Conservation (phyloP, 345 rosid genomes). For the Nephelium lappaceum region DNA sequence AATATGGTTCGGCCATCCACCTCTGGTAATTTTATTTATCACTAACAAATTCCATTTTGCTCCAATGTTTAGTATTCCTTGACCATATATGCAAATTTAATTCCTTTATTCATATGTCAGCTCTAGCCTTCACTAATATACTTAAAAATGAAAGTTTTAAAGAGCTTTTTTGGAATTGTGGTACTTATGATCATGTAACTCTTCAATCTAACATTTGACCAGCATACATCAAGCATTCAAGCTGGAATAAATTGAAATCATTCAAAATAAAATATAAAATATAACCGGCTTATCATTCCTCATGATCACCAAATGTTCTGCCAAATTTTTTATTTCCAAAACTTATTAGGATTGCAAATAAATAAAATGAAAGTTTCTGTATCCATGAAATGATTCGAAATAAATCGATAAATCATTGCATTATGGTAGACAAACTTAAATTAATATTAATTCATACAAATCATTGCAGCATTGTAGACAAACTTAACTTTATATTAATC, state of each 20-base stretch:
- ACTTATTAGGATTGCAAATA: neutral
- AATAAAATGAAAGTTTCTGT: neutral
- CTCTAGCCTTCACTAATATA: neutral
- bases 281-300: neutral
- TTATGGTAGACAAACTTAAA: neutral
- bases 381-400: neutral
- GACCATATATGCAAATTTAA: neutral
- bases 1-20: conserved; percentile 52
- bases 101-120: neutral
- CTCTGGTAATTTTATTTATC: conserved; percentile 39
- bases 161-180: no score
- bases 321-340: neutral
- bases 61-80: neutral
- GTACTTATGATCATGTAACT: no score
- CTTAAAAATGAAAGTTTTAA: no score
- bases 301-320: neutral
- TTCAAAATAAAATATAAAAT: neutral
- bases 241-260: neutral
- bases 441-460: neutral
- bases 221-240: neutral
- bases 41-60: neutral
- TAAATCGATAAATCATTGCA: neutral
- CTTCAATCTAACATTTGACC: neutral
- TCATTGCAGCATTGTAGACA: neutral
- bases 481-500: neutral